phyloP scores from a whole-genome alignment of 202 grass and related monocot species.

The Digitaria exilis region DNA sequence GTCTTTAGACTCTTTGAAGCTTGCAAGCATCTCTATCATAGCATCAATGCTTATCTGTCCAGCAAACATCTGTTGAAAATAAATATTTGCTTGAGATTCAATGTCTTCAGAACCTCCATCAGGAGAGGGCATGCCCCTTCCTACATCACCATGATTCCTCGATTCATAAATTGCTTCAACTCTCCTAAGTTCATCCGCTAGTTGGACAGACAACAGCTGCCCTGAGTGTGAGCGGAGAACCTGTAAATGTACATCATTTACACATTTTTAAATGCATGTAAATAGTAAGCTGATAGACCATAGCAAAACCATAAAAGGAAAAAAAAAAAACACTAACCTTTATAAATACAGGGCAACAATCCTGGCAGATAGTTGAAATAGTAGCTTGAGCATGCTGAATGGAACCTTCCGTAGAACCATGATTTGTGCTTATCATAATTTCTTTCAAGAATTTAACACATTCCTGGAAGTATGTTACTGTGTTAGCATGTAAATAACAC shows the following conservation, averaged over 20 bases:
- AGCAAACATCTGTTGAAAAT: conserved; percentile 97
- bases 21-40: conserved; percentile 90
- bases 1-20: conserved; percentile 90
- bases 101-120: conserved; percentile 69
- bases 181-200: conserved; percentile 79
- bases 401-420: conserved; percentile 41
- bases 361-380: conserved; percentile 54
- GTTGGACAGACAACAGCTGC: conserved; percentile 61
- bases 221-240: conserved; percentile 73
- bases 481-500: conserved; percentile 24
- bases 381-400: conserved; percentile 44
- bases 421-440: conserved; percentile 42
- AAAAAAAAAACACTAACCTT: conserved; percentile 54
- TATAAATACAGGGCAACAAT: conserved; percentile 71
- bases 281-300: conserved; percentile 18
- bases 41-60: conserved; percentile 73
- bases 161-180: conserved; percentile 56
- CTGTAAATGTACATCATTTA: conserved; percentile 47
- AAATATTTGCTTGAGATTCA: conserved; percentile 69
- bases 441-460: conserved; percentile 88
- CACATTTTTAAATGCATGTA: conserved; percentile 35
- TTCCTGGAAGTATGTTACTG: conserved; percentile 47
- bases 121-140: conserved; percentile 43
- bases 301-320: conserved; percentile 28
- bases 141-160: conserved; percentile 46